Evolutionary conservation across 192 early-diverging fungal species (phyloP).

Genomic region (Entrophospora sp.): DNA sequence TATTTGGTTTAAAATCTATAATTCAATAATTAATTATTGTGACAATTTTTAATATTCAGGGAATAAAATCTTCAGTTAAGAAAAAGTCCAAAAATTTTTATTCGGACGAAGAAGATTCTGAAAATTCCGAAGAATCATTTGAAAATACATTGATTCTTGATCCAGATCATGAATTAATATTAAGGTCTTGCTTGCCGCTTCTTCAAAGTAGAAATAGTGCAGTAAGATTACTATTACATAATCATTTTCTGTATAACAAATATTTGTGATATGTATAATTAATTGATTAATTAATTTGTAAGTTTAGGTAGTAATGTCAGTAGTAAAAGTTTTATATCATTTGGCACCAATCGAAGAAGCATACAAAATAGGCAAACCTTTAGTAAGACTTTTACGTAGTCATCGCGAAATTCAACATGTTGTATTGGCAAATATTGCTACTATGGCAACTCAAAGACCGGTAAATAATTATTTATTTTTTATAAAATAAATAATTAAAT

Average conservation of each 20-base stretch:
- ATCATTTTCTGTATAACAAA: no score
- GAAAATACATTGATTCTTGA: conserved; percentile 44
- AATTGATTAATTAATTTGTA: no score
- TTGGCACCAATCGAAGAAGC: conserved; percentile 49
- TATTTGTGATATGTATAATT: not conserved
- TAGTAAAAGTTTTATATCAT: conserved; percentile 59
- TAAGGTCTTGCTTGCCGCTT: conserved; percentile 59
- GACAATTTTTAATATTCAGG: conserved; percentile 6
- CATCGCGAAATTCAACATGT: conserved; percentile 74
- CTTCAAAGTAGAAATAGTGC: conserved; percentile 80
- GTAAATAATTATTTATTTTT: no score
- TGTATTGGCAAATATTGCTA: conserved; percentile 65
- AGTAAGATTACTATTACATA: conserved; percentile 28
- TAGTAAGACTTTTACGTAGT: conserved; percentile 65
- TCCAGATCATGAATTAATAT: conserved; percentile 69
- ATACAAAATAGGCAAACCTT: conserved; percentile 52
- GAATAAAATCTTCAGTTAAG: conserved; percentile 21
- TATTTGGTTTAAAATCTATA: no score
- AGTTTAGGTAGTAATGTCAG: conserved; percentile 61
- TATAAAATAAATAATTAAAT: no score
- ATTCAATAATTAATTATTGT: no score
- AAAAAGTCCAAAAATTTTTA: conserved; percentile 39
- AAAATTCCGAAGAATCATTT: conserved; percentile 26
- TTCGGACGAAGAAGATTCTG: conserved; percentile 45
- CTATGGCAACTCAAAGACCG: conserved; percentile 62